Evolutionary conservation across 2,329 filamentous ascomycete genomes (phyloP).

Genomic region (Trichoderma semiorbis): DNA sequence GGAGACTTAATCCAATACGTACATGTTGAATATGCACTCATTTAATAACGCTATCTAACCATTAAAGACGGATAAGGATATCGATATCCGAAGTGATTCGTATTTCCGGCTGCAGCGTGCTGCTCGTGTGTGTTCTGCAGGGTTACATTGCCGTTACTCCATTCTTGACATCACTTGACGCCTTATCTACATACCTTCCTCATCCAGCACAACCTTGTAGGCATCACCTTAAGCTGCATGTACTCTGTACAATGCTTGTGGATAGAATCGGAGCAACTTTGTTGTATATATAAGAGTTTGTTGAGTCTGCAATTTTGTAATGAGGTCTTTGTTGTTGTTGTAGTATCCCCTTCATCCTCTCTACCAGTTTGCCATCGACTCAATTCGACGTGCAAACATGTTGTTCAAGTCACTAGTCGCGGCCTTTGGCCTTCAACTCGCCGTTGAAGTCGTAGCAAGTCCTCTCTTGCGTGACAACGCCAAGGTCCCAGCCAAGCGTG

Average conservation of each 20-base stretch:
- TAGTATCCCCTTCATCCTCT: not conserved
- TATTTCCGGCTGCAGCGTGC: not conserved
- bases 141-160: not conserved
- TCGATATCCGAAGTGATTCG: not conserved
- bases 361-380: not conserved
- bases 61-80: not conserved
- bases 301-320: not conserved
- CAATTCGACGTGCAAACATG: not conserved
- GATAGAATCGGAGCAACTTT: not conserved
- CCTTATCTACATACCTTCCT: conserved; percentile 1
- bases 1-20: not conserved
- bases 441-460: not conserved
- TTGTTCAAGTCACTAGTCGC: not conserved
- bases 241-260: not conserved
- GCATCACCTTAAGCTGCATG: not conserved
- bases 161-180: not conserved
- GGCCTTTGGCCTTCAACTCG: not conserved
- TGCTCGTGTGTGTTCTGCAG: not conserved
- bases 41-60: not conserved
- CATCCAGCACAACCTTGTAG: not conserved
- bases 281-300: not conserved
- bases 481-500: not conserved
- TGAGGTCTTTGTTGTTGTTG: not conserved
- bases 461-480: conserved; percentile 1
- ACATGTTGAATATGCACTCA: not conserved